phyloP scores from a whole-genome alignment of 257 asterid species.

The Datura wrightii region DNA sequence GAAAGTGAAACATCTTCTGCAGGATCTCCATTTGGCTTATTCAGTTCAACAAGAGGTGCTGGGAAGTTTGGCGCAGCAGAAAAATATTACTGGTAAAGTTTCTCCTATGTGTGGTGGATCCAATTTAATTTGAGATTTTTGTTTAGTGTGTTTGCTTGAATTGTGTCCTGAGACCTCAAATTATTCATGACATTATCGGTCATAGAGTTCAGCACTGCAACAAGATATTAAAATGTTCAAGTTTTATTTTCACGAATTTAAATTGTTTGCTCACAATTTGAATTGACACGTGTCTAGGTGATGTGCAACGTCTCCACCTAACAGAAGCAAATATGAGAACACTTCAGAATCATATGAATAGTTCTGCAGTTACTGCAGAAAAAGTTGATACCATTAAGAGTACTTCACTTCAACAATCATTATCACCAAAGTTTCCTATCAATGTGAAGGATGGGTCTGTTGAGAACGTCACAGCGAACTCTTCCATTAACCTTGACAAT shows the following conservation, averaged over 20 bases:
- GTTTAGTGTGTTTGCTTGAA: background rate
- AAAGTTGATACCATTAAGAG: slow-evolving; percentile 35
- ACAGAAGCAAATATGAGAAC: slow-evolving; percentile 32
- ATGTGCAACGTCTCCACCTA: slow-evolving; percentile 32
- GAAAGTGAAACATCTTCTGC: slow-evolving; percentile 4
- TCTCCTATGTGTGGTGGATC: slow-evolving; percentile 18
- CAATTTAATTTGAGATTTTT: background rate
- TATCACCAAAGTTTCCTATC: slow-evolving; percentile 29
- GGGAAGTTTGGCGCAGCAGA: slow-evolving; percentile 34
- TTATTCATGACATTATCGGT: background rate
- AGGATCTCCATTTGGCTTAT: slow-evolving; percentile 36
- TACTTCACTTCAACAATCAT: slow-evolving; percentile 32
- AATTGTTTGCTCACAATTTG: slow-evolving; percentile 22
- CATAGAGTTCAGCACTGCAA: background rate
- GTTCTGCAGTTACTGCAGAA: slow-evolving; percentile 35
- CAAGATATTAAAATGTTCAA: background rate
- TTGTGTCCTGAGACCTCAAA: background rate
- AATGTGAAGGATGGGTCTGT: slow-evolving; percentile 43
- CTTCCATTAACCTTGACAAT: slow-evolving; percentile 30
- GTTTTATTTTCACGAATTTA: background rate
- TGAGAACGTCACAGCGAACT: slow-evolving; percentile 38
- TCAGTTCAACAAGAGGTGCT: slow-evolving; percentile 35
- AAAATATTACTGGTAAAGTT: slow-evolving; percentile 46
- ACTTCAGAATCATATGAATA: slow-evolving; percentile 26
- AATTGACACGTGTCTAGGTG: slow-evolving; percentile 40